A percentile compares a stretch with the other conserved stretches of the same genome.
Evolutionary conservation across 1,284 basidiomycete genomes (phyloP).

Genomic region (Lignosus rhinocerotis): DNA sequence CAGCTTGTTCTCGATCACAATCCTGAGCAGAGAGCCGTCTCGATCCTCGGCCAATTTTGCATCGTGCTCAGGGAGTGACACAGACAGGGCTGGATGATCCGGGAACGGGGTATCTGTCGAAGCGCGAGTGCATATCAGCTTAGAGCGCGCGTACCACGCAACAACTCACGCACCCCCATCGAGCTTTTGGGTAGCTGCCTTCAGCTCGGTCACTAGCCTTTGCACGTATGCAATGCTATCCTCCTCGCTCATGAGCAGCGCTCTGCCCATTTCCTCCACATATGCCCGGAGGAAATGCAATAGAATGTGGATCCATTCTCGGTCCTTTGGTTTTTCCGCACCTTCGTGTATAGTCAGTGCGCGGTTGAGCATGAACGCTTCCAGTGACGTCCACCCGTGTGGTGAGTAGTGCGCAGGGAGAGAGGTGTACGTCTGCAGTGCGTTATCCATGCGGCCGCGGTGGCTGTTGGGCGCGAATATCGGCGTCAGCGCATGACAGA

Average conservation of each 20-base stretch:
- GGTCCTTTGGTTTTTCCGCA: conserved; percentile 56
- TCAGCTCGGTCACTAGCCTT: conserved; percentile 52
- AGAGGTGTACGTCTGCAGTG: conserved; percentile 71
- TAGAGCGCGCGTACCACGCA: neutral
- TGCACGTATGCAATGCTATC: conserved; percentile 55
- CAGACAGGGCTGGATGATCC: conserved; percentile 66
- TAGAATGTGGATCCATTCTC: conserved; percentile 74
- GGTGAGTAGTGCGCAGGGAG: conserved; percentile 83
- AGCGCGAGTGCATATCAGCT: neutral
- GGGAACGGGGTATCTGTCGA: conserved; percentile 59
- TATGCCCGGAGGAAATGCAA: conserved; percentile 71
- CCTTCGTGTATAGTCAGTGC: conserved; percentile 65
- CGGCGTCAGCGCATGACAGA: neutral
- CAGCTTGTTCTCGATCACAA: conserved; percentile 60
- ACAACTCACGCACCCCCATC: conserved; percentile 52
- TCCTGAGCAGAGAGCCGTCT: conserved; percentile 66
- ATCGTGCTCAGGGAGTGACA: conserved; percentile 43
- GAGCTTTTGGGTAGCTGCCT: conserved; percentile 47
- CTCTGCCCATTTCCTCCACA: conserved; percentile 53
- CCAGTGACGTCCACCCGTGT: conserved; percentile 75
- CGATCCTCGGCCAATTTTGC: conserved; percentile 53
- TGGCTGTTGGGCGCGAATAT: conserved; percentile 45
- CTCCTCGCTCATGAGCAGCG: conserved; percentile 52
- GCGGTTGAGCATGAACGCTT: conserved; percentile 72
- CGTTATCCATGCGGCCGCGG: conserved; percentile 60